Percentiles rank a stretch among this genome's conserved stretches.
Evolutionary conservation across 345 rosid species (phyloP).

Genomic region (Brassica carinata): DNA sequence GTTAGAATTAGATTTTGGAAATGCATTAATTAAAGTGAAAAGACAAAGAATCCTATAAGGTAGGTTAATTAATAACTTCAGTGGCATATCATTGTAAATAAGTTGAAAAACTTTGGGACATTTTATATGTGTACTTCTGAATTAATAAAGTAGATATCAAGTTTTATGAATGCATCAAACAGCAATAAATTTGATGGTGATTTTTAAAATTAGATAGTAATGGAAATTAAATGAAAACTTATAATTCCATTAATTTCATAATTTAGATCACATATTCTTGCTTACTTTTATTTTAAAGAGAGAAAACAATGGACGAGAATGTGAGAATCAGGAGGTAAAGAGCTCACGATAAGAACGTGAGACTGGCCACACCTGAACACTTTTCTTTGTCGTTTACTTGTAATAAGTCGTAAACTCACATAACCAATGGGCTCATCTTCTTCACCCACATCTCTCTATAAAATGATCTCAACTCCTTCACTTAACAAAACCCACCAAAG

Average conservation of each 20-base stretch:
- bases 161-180: not conserved
- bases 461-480: constrained; percentile 27
- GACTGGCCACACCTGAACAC: constrained; percentile 22
- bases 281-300: not conserved
- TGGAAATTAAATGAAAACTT: not conserved
- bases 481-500: not conserved
- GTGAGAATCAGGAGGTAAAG: constrained; percentile 6
- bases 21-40: no score
- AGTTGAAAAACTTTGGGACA: no score
- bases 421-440: constrained; percentile 39
- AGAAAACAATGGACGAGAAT: constrained; percentile 17
- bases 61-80: no score
- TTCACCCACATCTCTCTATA: constrained; percentile 32
- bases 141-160: no score
- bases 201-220: not conserved
- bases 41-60: no score
- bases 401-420: constrained; percentile 34
- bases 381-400: constrained; percentile 37
- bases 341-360: constrained; percentile 39
- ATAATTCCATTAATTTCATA: constrained; percentile 8
- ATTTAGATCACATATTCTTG: constrained; percentile 2
- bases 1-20: no score
- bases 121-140: no score
- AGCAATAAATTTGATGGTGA: not conserved
- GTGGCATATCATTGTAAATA: no score